Evolutionary conservation across 441 rosid species (phyloP), one percentile per base, ranked within the genome.

Genomic region (Mallotus repandus): DNA sequence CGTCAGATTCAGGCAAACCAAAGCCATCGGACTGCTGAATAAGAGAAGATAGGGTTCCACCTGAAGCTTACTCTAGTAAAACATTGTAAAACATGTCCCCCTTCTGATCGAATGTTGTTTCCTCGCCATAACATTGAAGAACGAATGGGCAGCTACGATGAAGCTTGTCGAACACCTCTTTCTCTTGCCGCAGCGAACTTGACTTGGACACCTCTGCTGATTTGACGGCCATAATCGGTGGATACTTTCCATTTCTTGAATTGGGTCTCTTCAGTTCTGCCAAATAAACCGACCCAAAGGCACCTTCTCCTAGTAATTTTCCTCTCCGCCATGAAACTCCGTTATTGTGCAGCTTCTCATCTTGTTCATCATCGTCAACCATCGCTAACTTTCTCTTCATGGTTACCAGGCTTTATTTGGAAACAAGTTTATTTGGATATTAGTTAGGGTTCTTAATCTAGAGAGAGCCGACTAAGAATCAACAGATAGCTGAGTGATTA

Each of bases 31-130:
- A 69, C 4, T 76, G 78, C 18, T 60, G 41, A 16, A 75, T 77
- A 8, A 74, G 14, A 48, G 69, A 64, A 15, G 74, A 78, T 35
- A 84, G 78, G 77, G 79, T 72, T 62, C 86, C 88, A 9, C 78
- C 83, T 0, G 75, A 66, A 14, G 83, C 86, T 41, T 80, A 79
- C 74, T 84, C 88, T 53, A 84, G 68, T 29, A 82, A 6, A 41
- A 84, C 45, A 56, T 82, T 82, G 72, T 78, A 78, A 13, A 52
- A 72, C 79, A 73, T 74, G 38, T 61, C 69, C 3, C 79, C 81
- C n/a, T 63, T 41, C 7, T 18, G 16, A 49, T 49, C 21, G 14
- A 18, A 0, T 1, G 84, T 83, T 10, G 69, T 60, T 64, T 77
- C 81, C 15, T 81, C 67, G 0, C 85, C 85, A 35, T 61, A 76